Conservation (phyloP, 495 filamentous ascomycete species). For the Neurospora sublineolata region DNA sequence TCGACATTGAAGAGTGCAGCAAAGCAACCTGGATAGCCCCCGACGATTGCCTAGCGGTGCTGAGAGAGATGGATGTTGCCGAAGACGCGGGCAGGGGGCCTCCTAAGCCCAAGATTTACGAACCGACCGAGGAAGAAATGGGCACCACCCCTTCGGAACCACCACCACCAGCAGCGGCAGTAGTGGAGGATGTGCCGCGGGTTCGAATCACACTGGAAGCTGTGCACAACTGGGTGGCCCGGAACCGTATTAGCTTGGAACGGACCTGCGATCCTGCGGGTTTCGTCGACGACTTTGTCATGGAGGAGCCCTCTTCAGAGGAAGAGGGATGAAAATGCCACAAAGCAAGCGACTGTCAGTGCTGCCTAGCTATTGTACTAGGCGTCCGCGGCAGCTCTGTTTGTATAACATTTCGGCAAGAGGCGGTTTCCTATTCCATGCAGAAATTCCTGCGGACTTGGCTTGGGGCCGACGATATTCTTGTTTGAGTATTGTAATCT, state of each 20-base stretch:
- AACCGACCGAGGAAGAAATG: conserved; percentile 11
- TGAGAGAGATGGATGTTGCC: conserved; percentile 66
- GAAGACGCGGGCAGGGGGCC: conserved; percentile 43
- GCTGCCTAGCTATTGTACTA: not conserved
- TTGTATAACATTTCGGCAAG: not conserved
- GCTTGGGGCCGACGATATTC: not conserved
- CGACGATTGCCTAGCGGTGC: conserved; percentile 70
- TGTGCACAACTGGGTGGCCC: conserved; percentile 42
- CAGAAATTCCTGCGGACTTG: not conserved
- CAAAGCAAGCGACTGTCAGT: not conserved
- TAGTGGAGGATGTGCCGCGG: conserved; percentile 25
- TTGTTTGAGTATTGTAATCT: not conserved
- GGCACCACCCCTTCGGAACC: conserved; percentile 4
- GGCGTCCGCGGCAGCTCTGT: not conserved
- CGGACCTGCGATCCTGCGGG: conserved; percentile 44
- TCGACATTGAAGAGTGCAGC: conserved; percentile 32
- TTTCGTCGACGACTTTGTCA: conserved; percentile 42
- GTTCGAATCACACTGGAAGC: conserved; percentile 43
- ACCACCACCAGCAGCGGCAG: not conserved
- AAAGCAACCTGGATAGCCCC: conserved; percentile 62
- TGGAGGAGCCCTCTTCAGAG: conserved; percentile 15
- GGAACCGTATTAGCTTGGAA: conserved; percentile 34
- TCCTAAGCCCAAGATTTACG: conserved; percentile 8
- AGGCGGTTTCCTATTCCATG: not conserved
- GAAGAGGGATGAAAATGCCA: conserved; percentile 14